A percentile compares a stretch with the other conserved stretches of the same genome.
These are phyloP conservation scores for Aspergillus sp. DNA, from an alignment of 2,329 filamentous ascomycete species.

Conservation along the genomic window DNA sequence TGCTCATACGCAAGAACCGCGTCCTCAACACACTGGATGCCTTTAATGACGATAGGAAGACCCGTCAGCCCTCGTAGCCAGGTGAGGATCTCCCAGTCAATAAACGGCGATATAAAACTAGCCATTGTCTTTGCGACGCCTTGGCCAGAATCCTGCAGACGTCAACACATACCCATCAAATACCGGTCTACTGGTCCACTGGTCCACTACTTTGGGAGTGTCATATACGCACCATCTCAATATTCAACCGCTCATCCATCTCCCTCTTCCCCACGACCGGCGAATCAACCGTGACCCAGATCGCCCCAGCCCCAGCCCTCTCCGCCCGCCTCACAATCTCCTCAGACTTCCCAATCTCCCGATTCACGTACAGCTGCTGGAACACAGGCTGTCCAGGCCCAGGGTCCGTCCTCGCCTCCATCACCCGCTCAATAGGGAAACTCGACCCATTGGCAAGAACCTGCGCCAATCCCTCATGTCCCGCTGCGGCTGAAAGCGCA, in stretches of 20 bases:
- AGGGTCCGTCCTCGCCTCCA: background rate
- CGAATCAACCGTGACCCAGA: background rate
- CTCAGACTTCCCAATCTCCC: background rate
- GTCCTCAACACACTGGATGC: too few relatives aligned
- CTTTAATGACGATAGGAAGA: too few relatives aligned
- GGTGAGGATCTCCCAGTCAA: background rate
- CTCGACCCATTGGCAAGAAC: background rate
- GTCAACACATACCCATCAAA: too few relatives aligned
- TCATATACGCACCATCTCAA: background rate
- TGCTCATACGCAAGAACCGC: too few relatives aligned
- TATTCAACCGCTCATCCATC: background rate
- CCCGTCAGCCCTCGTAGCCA: background rate
- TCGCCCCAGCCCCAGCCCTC: background rate
- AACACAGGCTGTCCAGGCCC: background rate
- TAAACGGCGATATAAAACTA: background rate
- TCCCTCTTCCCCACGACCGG: conserved; percentile 3
- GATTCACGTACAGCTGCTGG: conserved; percentile 1
- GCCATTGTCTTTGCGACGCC: background rate
- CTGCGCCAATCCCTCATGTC: background rate
- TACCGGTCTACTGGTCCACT: background rate
- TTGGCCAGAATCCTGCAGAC: background rate
- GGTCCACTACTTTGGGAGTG: background rate
- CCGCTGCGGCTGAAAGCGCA: background rate
- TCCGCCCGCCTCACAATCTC: background rate
- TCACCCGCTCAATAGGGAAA: background rate